These are phyloP conservation scores for Pseudotsuga menziesii DNA, from an alignment of 75 land plant genomes.

Conservation along the genomic window DNA sequence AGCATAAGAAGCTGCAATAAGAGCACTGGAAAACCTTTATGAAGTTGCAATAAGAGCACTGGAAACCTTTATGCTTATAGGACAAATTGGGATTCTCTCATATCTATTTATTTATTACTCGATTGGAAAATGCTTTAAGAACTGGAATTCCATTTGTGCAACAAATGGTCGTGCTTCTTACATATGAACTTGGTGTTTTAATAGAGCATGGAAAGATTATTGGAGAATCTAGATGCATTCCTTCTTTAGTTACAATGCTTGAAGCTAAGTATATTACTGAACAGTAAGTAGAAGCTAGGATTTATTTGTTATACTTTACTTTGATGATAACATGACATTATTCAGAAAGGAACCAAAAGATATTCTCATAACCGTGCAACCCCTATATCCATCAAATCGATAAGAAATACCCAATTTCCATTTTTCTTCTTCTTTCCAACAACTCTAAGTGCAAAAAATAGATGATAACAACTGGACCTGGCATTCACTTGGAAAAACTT, in stretches of 20 bases:
- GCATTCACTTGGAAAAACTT: conserved; percentile 44
- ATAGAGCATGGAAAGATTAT: conserved; percentile 44
- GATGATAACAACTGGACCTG: conserved; percentile 70
- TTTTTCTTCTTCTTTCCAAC: conserved; percentile 43
- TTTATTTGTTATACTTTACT: conserved; percentile 44
- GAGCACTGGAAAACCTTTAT: conserved; percentile 40
- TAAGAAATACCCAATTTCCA: conserved; percentile 56
- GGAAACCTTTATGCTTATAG: conserved; percentile 33
- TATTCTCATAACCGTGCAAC: conserved; percentile 39
- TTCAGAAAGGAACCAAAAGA: conserved; percentile 71
- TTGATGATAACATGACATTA: conserved; percentile 40
- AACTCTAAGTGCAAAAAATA: conserved; percentile 64
- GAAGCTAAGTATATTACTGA: conserved; percentile 68
- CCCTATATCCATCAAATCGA: conserved; percentile 60
- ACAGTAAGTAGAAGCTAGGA: conserved; percentile 66
- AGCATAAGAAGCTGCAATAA: conserved; percentile 56
- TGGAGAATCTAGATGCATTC: conserved; percentile 57
- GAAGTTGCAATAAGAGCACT: too few species aligned
- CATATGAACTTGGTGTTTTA: conserved; percentile 34
- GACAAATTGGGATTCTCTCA: conserved; percentile 34
- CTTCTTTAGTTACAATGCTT: conserved; percentile 53
- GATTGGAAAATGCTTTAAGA: conserved; percentile 34
- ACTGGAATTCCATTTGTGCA: conserved; percentile 34
- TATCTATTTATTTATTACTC: conserved; percentile 46
- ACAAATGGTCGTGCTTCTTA: conserved; percentile 53